Evolutionary conservation across 2,329 filamentous ascomycete species (phyloP).

Genomic region (Epichloe glyceriae): DNA sequence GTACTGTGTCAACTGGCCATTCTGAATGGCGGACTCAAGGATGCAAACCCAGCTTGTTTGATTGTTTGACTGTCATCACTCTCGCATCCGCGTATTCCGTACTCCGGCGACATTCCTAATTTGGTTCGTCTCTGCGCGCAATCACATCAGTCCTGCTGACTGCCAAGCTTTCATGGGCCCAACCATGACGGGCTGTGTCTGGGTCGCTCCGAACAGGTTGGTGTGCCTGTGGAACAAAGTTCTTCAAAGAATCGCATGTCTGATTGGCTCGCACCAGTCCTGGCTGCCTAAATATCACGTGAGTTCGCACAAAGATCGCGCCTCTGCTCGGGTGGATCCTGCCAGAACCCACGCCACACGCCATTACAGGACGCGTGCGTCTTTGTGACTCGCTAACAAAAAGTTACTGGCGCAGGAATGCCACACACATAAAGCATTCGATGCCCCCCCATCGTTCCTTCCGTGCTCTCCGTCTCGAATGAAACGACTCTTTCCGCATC

Average conservation of each 20-base stretch:
- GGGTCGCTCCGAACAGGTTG: not conserved
- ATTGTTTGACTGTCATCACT: no score
- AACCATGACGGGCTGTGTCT: not conserved
- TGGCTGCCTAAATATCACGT: conserved; percentile 26
- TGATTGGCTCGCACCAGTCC: not conserved
- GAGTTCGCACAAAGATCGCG: conserved; percentile 23
- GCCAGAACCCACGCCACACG: not conserved
- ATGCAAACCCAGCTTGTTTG: no score
- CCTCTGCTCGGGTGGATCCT: conserved; percentile 3
- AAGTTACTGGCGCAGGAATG: not conserved
- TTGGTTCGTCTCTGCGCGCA: not conserved
- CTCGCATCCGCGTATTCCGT: not conserved
- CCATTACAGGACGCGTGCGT: conserved; percentile 11
- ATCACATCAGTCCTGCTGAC: not conserved
- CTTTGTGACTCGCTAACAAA: conserved; percentile 6
- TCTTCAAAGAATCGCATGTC: not conserved
- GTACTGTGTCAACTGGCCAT: no score
- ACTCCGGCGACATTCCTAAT: not conserved
- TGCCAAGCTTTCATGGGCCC: not conserved
- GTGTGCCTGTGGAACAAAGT: not conserved
- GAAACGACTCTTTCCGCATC: not conserved
- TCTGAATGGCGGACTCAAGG: no score
- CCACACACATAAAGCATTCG: not conserved
- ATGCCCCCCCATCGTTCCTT: not conserved
- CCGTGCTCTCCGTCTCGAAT: not conserved